phyloP scores from a whole-genome alignment of 2,329 filamentous ascomycete genomes.

The Fusarium drepaniforme region DNA sequence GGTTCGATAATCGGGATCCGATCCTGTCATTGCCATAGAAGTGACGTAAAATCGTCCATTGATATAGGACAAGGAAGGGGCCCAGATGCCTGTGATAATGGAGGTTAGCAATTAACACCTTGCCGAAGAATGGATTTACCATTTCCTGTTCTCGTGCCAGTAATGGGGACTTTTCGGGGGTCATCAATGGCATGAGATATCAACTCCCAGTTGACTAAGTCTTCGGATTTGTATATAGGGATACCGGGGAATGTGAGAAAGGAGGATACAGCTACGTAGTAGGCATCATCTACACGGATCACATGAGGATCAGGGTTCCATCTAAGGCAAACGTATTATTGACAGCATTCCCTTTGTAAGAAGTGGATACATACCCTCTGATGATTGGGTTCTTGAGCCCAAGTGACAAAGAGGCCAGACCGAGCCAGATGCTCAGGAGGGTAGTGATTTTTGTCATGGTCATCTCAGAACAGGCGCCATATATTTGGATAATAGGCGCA shows the following conservation, averaged over 20 bases:
- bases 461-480: not conserved
- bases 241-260: slow-evolving; percentile 36
- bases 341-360: not conserved
- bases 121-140: not conserved
- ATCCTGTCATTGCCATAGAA: slow-evolving; percentile 14
- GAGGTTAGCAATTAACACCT: not conserved
- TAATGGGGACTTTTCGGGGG: not conserved
- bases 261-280: slow-evolving; percentile 35
- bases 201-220: slow-evolving; percentile 34
- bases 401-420: not conserved
- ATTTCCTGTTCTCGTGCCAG: slow-evolving; percentile 5
- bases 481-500: not conserved
- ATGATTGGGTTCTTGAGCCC: slow-evolving; percentile 10
- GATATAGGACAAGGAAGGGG: slow-evolving; percentile 15
- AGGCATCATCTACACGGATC: slow-evolving; percentile 22
- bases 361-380: not conserved
- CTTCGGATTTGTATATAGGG: slow-evolving; percentile 31
- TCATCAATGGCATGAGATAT: slow-evolving; percentile 18
- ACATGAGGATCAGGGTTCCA: slow-evolving; percentile 36
- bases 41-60: slow-evolving; percentile 19
- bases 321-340: not conserved
- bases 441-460: not conserved
- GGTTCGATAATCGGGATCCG: slow-evolving; percentile 6
- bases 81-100: slow-evolving; percentile 10
- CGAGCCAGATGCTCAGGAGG: not conserved